Conservation (phyloP, 768 basidiomycete genomes). For the Lactifluus hygrophoroides region DNA sequence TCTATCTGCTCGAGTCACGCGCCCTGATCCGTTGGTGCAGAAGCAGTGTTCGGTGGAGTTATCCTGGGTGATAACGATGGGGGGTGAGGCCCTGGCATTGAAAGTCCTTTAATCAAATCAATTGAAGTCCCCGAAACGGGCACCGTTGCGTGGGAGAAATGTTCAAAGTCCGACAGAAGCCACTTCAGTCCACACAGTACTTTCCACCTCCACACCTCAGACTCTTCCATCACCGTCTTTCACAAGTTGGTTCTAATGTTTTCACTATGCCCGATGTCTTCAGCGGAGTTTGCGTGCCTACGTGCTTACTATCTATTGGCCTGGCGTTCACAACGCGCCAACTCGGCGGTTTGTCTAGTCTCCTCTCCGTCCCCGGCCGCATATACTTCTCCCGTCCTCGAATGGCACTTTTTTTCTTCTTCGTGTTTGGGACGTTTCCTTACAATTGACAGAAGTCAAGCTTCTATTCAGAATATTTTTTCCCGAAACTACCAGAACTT, state of each 20-base stretch:
- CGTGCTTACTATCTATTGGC: slow-evolving; percentile 15
- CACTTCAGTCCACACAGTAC: not conserved
- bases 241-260: not conserved
- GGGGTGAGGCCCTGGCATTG: not conserved
- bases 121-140: too few relatives aligned
- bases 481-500: not conserved
- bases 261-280: not conserved
- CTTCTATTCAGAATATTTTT: slow-evolving; percentile 7
- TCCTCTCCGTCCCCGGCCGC: not conserved
- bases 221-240: not conserved
- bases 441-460: not conserved
- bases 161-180: slow-evolving; percentile 10
- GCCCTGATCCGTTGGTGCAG: not conserved
- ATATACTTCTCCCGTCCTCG: slow-evolving; percentile 2
- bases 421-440: not conserved
- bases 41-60: not conserved
- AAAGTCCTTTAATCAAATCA: too few relatives aligned
- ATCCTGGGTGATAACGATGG: not conserved
- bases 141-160: not conserved
- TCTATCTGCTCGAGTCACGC: not conserved
- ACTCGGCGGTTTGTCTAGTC: not conserved
- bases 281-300: slow-evolving; percentile 12
- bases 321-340: not conserved
- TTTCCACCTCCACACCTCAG: not conserved
- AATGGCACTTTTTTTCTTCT: slow-evolving; percentile 1